These are phyloP conservation scores for Podospora pseudocomata DNA, from an alignment of 495 filamentous ascomycete genomes.

Conservation along the genomic window DNA sequence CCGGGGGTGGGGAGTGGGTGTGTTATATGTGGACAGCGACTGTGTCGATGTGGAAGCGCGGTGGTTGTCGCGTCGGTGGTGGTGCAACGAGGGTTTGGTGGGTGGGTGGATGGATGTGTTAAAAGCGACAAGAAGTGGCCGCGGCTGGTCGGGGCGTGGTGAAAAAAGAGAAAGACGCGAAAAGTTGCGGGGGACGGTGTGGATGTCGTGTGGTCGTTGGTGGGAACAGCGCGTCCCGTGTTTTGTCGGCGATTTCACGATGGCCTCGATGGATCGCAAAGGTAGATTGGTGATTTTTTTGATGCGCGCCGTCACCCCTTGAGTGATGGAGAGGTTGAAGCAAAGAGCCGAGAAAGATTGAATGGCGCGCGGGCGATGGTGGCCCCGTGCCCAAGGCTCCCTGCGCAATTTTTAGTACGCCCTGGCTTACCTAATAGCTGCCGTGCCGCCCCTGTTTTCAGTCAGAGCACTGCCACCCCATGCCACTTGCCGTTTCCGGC, in stretches of 20 bases:
- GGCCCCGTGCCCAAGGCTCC: constrained; percentile 34
- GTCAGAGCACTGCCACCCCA: background rate
- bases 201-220: constrained; percentile 28
- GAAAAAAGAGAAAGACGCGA: constrained; percentile 30
- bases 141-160: constrained; percentile 29
- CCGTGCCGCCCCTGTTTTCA: background rate
- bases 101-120: constrained; percentile 19
- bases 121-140: constrained; percentile 24
- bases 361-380: constrained; percentile 42
- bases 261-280: constrained; percentile 50
- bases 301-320: constrained; percentile 48
- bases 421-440: constrained; percentile 20
- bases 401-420: constrained; percentile 28
- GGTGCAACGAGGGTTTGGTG: constrained; percentile 25
- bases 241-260: constrained; percentile 43
- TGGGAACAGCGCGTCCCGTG: constrained; percentile 42
- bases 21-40: constrained; percentile 12
- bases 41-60: constrained; percentile 14
- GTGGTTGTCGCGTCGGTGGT: constrained; percentile 27
- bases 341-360: constrained; percentile 42
- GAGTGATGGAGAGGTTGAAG: constrained; percentile 54
- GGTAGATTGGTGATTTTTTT: constrained; percentile 53
- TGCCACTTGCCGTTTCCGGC: background rate
- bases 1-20: constrained; percentile 16
- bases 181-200: constrained; percentile 25